Percentiles rank a stretch among this genome's conserved stretches.
These are phyloP conservation scores for Rhodotorula sp. DNA, from an alignment of 1,284 basidiomycete species.

Conservation along the genomic window DNA sequence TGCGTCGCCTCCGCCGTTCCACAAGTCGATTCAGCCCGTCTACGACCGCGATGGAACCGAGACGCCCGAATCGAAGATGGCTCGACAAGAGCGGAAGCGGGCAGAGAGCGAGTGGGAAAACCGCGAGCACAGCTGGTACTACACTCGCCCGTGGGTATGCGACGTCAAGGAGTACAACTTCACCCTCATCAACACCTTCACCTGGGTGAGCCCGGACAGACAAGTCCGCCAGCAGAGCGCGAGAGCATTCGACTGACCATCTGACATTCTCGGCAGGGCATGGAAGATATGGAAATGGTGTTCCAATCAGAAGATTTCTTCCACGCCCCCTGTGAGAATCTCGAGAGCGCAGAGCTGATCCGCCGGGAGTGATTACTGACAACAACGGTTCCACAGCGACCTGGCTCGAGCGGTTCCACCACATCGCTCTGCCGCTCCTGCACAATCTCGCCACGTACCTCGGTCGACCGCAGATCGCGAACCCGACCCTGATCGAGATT, in stretches of 20 bases:
- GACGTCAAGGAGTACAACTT: constrained; percentile 33
- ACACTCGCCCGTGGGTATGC: constrained; percentile 34
- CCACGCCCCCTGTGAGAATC: constrained; percentile 30
- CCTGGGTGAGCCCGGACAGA: constrained; percentile 19
- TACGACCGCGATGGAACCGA: constrained; percentile 21
- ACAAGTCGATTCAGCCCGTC: constrained; percentile 29
- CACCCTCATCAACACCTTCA: constrained; percentile 31
- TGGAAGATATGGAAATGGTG: constrained; percentile 34
- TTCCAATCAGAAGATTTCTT: constrained; percentile 34
- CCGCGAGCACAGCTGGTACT: constrained; percentile 28
- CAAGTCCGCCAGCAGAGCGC: too few species aligned
- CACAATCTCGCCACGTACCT: constrained; percentile 19
- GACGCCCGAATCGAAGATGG: constrained; percentile 21
- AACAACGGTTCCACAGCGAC: constrained; percentile 4
- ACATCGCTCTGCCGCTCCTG: constrained; percentile 28
- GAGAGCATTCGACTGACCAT: not conserved
- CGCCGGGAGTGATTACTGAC: not conserved
- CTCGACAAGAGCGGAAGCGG: constrained; percentile 9
- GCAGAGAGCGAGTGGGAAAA: constrained; percentile 31
- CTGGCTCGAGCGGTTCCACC: constrained; percentile 29
- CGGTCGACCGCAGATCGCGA: constrained; percentile 25
- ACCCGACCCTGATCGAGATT: constrained; percentile 28
- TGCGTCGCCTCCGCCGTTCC: constrained; percentile 28
- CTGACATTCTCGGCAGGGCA: constrained; percentile 22
- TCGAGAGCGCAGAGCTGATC: not conserved